A percentile compares a stretch with the other conserved stretches of the same genome.
phyloP scores from a whole-genome alignment of 768 basidiomycete species.

The Trametes coccinea region DNA sequence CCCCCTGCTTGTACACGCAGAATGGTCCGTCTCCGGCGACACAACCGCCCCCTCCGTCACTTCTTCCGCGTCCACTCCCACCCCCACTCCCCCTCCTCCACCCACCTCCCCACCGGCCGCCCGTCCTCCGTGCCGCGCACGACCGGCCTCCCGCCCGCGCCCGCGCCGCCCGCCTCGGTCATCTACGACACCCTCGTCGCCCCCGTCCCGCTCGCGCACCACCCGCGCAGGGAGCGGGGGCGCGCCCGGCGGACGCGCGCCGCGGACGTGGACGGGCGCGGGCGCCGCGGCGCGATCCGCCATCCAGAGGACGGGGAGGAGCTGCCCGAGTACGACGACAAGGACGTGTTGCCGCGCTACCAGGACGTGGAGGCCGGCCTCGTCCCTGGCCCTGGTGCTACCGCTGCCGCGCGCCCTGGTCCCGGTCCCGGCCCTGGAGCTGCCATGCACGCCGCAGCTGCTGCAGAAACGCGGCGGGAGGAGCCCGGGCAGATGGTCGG shows the following conservation, averaged over 20 bases:
- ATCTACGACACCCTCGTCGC: constrained; percentile 10
- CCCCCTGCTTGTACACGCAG: background rate
- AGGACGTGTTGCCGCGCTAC: constrained; percentile 21
- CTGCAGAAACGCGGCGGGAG: too few relatives aligned
- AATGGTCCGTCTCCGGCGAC: constrained; percentile 7
- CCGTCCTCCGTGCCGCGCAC: constrained; percentile 17
- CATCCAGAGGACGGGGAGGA: constrained; percentile 18
- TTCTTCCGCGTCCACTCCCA: constrained; percentile 9
- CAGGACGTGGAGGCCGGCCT: constrained; percentile 6
- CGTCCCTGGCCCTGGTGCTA: background rate
- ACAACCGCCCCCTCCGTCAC: constrained; percentile 2
- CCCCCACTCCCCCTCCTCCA: background rate
- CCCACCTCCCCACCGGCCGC: background rate
- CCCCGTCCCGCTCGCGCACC: background rate
- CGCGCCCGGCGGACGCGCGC: too few relatives aligned
- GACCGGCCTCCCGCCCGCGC: constrained; percentile 10
- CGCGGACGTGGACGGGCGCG: constrained; percentile 10
- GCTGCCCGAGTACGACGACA: constrained; percentile 21
- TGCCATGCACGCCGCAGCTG: too few relatives aligned
- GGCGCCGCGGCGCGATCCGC: constrained; percentile 5
- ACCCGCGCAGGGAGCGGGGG: too few relatives aligned
- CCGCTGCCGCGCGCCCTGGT: too few relatives aligned
- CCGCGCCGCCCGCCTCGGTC: background rate
- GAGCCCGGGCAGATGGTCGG: background rate
- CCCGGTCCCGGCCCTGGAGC: background rate